These are phyloP conservation scores for Diaporthe capsici DNA, from an alignment of 2,329 filamentous ascomycete species.

Conservation along the genomic window DNA sequence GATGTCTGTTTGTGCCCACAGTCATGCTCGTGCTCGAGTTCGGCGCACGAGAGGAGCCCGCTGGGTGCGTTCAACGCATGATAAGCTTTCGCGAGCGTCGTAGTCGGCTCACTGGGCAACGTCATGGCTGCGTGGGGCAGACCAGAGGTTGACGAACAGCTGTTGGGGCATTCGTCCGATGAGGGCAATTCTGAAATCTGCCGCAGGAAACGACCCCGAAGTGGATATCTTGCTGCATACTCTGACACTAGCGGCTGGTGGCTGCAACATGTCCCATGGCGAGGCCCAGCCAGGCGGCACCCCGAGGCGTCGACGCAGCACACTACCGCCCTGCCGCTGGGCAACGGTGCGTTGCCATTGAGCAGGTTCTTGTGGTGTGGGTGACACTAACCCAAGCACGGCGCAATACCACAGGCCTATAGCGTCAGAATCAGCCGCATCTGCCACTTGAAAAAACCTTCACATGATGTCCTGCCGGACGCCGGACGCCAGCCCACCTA, in stretches of 20 bases:
- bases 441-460: conserved; percentile 20
- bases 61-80: conserved; percentile 17
- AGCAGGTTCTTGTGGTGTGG: conserved; percentile 19
- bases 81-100: conserved; percentile 32
- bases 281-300: conserved; percentile 4
- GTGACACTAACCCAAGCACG: conserved; percentile 18
- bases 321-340: conserved; percentile 1
- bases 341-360: conserved; percentile 4
- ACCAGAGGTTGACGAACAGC: conserved; percentile 8
- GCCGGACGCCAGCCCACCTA: conserved; percentile 12
- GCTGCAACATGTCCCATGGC: conserved; percentile 25
- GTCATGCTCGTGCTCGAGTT: conserved; percentile 10
- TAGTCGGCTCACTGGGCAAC: conserved; percentile 15
- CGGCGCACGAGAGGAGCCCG: conserved; percentile 1
- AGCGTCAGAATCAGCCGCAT: conserved; percentile 39
- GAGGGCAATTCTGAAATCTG: conserved; percentile 27
- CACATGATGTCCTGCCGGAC: conserved; percentile 32
- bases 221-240: conserved; percentile 32
- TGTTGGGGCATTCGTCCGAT: conserved; percentile 15
- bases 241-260: conserved; percentile 36
- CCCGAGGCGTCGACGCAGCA: conserved; percentile 23
- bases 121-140: conserved; percentile 28
- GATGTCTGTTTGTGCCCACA: not conserved
- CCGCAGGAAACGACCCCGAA: conserved; percentile 34
- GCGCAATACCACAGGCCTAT: conserved; percentile 16